phyloP scores from a whole-genome alignment of 1,284 basidiomycete species.

The Cryptococcus sp. region DNA sequence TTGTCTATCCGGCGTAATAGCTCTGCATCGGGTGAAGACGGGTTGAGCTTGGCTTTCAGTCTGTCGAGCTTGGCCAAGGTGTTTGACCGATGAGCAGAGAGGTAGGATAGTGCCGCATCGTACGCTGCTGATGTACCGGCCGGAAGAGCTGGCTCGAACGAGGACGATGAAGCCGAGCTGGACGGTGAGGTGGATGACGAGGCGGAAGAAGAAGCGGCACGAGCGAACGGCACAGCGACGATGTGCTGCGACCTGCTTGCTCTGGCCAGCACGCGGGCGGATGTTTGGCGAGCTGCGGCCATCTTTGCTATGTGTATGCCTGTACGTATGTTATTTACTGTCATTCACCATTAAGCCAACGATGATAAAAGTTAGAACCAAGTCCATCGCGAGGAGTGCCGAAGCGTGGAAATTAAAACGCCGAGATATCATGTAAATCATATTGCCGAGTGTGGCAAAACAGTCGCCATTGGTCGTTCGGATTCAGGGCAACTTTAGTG shows the following conservation, averaged over 20 bases:
- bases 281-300: too few species aligned
- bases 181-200: constrained; percentile 20
- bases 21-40: constrained; percentile 13
- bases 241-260: constrained; percentile 14
- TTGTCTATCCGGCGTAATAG: constrained; percentile 26
- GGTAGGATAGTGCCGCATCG: constrained; percentile 47
- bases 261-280: constrained; percentile 17
- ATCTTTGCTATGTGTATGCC: too few species aligned
- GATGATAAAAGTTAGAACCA: too few species aligned
- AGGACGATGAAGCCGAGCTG: constrained; percentile 18
- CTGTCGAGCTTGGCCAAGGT: constrained; percentile 14
- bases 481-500: too few species aligned
- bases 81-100: constrained; percentile 23
- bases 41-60: constrained; percentile 15
- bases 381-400: too few species aligned
- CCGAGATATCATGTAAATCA: too few species aligned
- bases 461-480: too few species aligned
- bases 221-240: constrained; percentile 6
- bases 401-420: too few species aligned
- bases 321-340: too few species aligned
- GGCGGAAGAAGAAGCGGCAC: constrained; percentile 12
- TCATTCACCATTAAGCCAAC: too few species aligned
- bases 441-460: too few species aligned
- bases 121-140: constrained; percentile 45
- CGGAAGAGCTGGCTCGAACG: constrained; percentile 46